A percentile compares a stretch with the other conserved stretches of the same genome.
phyloP scores from a whole-genome alignment of 768 basidiomycete species.

The Boletus rubroflammeus region DNA sequence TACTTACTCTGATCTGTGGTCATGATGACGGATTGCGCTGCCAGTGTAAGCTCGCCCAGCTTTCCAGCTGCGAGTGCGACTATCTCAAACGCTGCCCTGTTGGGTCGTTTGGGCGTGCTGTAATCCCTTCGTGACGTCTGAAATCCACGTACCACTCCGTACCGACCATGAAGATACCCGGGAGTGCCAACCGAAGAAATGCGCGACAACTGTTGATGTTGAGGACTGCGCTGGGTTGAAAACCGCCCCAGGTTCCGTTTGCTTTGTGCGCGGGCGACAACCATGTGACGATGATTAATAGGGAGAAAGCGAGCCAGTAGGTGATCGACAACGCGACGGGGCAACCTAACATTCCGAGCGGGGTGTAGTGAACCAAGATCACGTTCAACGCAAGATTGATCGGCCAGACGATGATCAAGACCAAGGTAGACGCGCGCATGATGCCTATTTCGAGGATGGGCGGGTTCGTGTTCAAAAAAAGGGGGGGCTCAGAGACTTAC shows the following conservation, averaged over 20 bases:
- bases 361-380: constrained; percentile 58
- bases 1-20: constrained; percentile 69
- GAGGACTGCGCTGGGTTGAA: constrained; percentile 44
- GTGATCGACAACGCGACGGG: constrained; percentile 65
- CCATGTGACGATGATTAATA: constrained; percentile 48
- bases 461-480: background rate
- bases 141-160: constrained; percentile 62
- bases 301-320: constrained; percentile 63
- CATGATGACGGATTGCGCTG: constrained; percentile 78
- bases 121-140: background rate
- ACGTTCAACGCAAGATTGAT: constrained; percentile 62
- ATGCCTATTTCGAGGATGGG: constrained; percentile 46
- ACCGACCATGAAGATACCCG: constrained; percentile 75
- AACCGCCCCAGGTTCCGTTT: constrained; percentile 65
- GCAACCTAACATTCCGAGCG: constrained; percentile 61
- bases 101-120: background rate
- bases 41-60: constrained; percentile 62
- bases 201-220: constrained; percentile 46
- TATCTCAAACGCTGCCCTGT: constrained; percentile 78
- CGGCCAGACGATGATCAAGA: constrained; percentile 61
- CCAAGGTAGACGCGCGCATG: constrained; percentile 65
- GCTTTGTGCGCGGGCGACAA: constrained; percentile 49
- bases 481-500: constrained; percentile 30
- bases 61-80: constrained; percentile 75
- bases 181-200: constrained; percentile 68